Conservation (phyloP, 2,329 filamentous ascomycete genomes). For the Ilyonectria sp. region DNA sequence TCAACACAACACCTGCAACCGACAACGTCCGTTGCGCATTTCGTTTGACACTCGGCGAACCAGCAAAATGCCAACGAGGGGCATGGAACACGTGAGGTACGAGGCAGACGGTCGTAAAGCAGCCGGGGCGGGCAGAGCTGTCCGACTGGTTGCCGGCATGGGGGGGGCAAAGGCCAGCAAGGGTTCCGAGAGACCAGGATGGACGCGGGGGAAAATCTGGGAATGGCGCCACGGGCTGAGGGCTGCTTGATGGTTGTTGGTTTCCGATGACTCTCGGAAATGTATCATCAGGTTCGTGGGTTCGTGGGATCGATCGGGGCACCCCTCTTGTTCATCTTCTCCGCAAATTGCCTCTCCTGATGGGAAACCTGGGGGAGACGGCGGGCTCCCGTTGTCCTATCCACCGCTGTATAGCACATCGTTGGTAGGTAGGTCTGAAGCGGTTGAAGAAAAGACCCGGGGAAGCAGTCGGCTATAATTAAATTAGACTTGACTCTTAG, state of each 20-base stretch:
- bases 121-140: conserved; percentile 1
- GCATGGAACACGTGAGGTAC: conserved; percentile 13
- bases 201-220: conserved; percentile 17
- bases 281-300: conserved; percentile 25
- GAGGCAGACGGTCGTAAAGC: not conserved
- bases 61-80: not conserved
- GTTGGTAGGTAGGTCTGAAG: not conserved
- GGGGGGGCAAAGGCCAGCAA: not conserved
- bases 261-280: conserved; percentile 11
- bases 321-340: conserved; percentile 29
- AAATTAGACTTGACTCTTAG: not conserved
- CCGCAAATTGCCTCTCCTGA: conserved; percentile 23
- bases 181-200: conserved; percentile 3
- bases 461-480: conserved; percentile 23
- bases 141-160: conserved; percentile 12
- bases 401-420: not conserved
- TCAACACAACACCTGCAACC: conserved; percentile 24
- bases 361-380: conserved; percentile 26
- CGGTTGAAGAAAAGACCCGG: not conserved
- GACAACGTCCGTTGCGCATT: conserved; percentile 22
- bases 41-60: not conserved
- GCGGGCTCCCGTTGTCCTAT: conserved; percentile 11
- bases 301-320: conserved; percentile 22
- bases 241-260: conserved; percentile 15
- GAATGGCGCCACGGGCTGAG: conserved; percentile 25